Conservation (phyloP, 2,329 filamentous ascomycete genomes). For the Phoma herbarum region DNA sequence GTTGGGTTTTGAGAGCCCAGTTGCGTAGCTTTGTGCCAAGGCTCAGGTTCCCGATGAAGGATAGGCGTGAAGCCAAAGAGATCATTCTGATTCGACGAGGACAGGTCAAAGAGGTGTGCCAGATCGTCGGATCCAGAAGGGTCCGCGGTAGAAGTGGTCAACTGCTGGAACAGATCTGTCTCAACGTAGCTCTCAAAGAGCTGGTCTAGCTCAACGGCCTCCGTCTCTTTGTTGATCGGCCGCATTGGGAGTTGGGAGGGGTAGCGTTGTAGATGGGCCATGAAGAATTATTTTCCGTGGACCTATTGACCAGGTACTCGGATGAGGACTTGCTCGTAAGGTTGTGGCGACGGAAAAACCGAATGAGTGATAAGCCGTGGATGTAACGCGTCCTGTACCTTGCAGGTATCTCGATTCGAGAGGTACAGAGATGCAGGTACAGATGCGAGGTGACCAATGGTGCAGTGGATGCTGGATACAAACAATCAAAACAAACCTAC, state of each 20-base stretch:
- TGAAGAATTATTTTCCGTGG: constrained; percentile 40
- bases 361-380: constrained; percentile 26
- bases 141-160: constrained; percentile 59
- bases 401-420: constrained; percentile 27
- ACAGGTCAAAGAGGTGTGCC: constrained; percentile 61
- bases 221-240: constrained; percentile 61
- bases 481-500: constrained; percentile 47
- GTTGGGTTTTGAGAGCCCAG: constrained; percentile 61
- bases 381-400: constrained; percentile 37
- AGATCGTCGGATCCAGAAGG: constrained; percentile 59
- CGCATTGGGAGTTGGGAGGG: constrained; percentile 51
- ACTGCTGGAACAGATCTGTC: constrained; percentile 61
- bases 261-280: constrained; percentile 41
- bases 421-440: constrained; percentile 36
- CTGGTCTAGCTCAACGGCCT: constrained; percentile 66
- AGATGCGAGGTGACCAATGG: constrained; percentile 41
- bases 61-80: constrained; percentile 57
- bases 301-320: constrained; percentile 31
- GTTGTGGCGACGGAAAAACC: constrained; percentile 21
- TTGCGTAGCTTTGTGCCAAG: constrained; percentile 64
- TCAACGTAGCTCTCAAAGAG: constrained; percentile 72
- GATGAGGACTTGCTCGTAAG: constrained; percentile 23
- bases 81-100: constrained; percentile 62
- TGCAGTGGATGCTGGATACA: constrained; percentile 33
- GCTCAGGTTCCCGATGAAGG: constrained; percentile 59